A percentile compares a stretch with the other conserved stretches of the same genome.
These are phyloP conservation scores for Aspergillus hancockii DNA, from an alignment of 495 filamentous ascomycete genomes.

Conservation along the genomic window DNA sequence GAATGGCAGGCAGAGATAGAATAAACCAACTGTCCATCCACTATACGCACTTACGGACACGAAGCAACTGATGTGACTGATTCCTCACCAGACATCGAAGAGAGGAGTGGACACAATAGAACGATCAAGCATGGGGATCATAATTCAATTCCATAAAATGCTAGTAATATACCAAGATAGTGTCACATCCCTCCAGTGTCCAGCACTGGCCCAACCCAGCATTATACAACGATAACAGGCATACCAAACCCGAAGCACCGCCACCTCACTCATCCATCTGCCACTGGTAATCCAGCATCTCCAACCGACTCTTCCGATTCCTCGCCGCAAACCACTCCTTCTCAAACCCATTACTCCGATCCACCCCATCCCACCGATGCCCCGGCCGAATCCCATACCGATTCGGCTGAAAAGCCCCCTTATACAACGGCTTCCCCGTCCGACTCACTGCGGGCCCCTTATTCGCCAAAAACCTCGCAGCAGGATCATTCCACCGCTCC, in stretches of 20 bases:
- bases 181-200: constrained; percentile 15
- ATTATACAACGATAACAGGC: neutral
- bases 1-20: too few relatives aligned
- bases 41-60: too few relatives aligned
- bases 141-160: too few relatives aligned
- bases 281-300: constrained; percentile 87
- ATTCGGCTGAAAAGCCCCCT: constrained; percentile 81
- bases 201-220: constrained; percentile 23
- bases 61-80: too few relatives aligned
- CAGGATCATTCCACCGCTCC: constrained; percentile 92
- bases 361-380: constrained; percentile 96
- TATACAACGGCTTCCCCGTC: constrained; percentile 74
- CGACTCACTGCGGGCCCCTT: constrained; percentile 40
- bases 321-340: constrained; percentile 87
- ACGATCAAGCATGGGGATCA: too few relatives aligned
- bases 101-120: neutral
- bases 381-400: constrained; percentile 91
- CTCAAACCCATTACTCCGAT: constrained; percentile 92
- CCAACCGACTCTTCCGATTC: constrained; percentile 70
- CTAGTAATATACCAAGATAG: neutral
- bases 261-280: constrained; percentile 91
- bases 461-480: constrained; percentile 72
- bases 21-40: too few relatives aligned
- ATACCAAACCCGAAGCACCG: too few relatives aligned
- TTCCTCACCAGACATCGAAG: neutral